Evolutionary conservation across 345 rosid species (phyloP).

Genomic region (Melastoma malabathricum): DNA sequence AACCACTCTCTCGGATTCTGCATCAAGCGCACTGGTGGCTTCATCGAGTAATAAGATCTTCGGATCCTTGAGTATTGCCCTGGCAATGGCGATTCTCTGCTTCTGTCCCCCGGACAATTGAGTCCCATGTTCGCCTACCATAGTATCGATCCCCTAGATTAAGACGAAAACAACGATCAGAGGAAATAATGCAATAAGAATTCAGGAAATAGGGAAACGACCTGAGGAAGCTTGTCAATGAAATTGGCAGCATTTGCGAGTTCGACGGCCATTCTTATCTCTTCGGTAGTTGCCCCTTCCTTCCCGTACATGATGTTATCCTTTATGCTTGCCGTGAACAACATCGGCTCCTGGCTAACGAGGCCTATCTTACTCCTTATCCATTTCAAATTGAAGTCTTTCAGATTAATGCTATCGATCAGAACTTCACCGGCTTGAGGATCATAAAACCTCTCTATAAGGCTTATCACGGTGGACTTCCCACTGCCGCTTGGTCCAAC

Average conservation of each 20-base stretch:
- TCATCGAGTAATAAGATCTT: neutral
- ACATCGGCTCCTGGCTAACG: conserved; percentile 32
- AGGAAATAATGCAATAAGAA: no score
- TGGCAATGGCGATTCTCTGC: neutral
- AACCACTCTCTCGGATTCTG: neutral
- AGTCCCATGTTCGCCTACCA: neutral
- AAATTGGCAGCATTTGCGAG: conserved; percentile 35
- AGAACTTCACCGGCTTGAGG: conserved; percentile 31
- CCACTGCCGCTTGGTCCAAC: conserved; percentile 42
- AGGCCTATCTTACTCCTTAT: conserved; percentile 30
- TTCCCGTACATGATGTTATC: conserved; percentile 33
- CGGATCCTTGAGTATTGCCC: neutral
- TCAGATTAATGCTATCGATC: conserved; percentile 26
- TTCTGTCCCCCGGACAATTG: neutral
- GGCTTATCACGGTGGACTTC: conserved; percentile 28
- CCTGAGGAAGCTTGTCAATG: conserved; percentile 28
- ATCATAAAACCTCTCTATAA: conserved; percentile 35
- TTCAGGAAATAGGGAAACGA: neutral
- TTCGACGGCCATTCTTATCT: conserved; percentile 23
- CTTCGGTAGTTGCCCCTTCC: conserved; percentile 24
- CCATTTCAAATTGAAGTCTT: conserved; percentile 29
- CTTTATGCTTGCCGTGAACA: conserved; percentile 27
- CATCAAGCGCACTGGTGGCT: conserved; percentile 1
- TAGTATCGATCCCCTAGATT: neutral
- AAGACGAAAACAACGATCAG: neutral